Evolutionary conservation across 805 yeast genomes (phyloP), one percentile per base, ranked within the genome.

Genomic region (Ogataea sp.): DNA sequence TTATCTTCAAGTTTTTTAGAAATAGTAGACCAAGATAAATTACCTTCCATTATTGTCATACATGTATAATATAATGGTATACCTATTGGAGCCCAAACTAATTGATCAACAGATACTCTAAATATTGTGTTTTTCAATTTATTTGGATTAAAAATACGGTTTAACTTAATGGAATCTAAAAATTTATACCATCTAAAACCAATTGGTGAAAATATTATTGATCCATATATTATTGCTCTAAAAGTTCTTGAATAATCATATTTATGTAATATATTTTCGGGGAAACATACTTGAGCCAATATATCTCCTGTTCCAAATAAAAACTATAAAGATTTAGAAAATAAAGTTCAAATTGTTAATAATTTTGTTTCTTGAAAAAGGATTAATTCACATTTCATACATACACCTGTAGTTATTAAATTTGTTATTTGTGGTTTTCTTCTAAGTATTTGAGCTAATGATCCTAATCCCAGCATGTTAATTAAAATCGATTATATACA

Each of bases 261-360:
- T 11, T 32, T 34, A 16, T 32, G 29, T 23, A 30, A 20, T 8
- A 25, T 28, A 11, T 54, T 55, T 8, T 71, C 65, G 53, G n/a
- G n/a, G n/a, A 73, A 72, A 6, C 73, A 49, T 0, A 59, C 32
- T 55, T 87, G 95, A 0, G 95, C 96, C 20, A 83, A 48, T 1
- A 59, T 61, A 56, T 87, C 96, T 2, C 96, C 96, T 2, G 78
- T 43, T 0, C 87, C 93, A 55, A 86, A 85, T 28, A 78, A 56
- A 13, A 67, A 42, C 54, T 52, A 10, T 10, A 33, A 8, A 11
- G 25, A 26, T 15, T 23, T 7, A 23, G 10, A 11, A 23, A 8
- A 23, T 23, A 27, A 16, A 13, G 20, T 21, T 30, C 5, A 35
- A 13, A 31, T 28, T 26, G 23, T 32, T 32, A 13, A 20, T 13